Evolutionary conservation across 2,329 filamentous ascomycete species (phyloP).

Genomic region (Aspergillus nomiae): DNA sequence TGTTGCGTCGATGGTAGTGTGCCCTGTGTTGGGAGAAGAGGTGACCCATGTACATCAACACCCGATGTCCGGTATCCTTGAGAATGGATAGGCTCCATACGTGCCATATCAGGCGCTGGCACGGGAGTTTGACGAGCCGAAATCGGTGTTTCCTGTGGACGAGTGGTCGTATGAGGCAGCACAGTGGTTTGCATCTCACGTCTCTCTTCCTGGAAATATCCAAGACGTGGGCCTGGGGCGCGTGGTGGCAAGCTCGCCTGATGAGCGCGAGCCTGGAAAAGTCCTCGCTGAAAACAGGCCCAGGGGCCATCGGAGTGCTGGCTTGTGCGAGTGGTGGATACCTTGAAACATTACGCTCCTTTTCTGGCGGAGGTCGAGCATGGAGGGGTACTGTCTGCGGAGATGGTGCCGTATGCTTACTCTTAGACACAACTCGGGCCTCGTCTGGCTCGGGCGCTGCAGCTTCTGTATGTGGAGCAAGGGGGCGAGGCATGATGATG

Average conservation of each 20-base stretch:
- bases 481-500: conserved; percentile 41
- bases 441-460: conserved; percentile 35
- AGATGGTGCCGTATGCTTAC: conserved; percentile 33
- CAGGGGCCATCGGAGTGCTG: conserved; percentile 30
- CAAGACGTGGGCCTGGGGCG: conserved; percentile 44
- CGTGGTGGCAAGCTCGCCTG: conserved; percentile 35
- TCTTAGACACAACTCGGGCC: conserved; percentile 30
- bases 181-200: conserved; percentile 31
- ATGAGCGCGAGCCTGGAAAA: conserved; percentile 30
- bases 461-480: conserved; percentile 46
- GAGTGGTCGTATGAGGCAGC: conserved; percentile 26
- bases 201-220: conserved; percentile 48
- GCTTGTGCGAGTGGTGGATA: conserved; percentile 45
- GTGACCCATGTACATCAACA: conserved; percentile 26
- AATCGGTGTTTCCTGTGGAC: conserved; percentile 33
- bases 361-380: conserved; percentile 35
- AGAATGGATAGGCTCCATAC: conserved; percentile 35
- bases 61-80: conserved; percentile 24
- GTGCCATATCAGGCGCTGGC: conserved; percentile 32
- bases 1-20: conserved; percentile 24
- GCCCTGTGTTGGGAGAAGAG: conserved; percentile 22
- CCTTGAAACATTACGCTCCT: conserved; percentile 35
- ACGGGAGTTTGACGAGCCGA: conserved; percentile 34
- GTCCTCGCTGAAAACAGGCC: conserved; percentile 37
- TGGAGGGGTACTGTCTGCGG: conserved; percentile 36